Base-by-base conservation (phyloP, 768 basidiomycete genomes). In the Mycena filopes region DNA sequence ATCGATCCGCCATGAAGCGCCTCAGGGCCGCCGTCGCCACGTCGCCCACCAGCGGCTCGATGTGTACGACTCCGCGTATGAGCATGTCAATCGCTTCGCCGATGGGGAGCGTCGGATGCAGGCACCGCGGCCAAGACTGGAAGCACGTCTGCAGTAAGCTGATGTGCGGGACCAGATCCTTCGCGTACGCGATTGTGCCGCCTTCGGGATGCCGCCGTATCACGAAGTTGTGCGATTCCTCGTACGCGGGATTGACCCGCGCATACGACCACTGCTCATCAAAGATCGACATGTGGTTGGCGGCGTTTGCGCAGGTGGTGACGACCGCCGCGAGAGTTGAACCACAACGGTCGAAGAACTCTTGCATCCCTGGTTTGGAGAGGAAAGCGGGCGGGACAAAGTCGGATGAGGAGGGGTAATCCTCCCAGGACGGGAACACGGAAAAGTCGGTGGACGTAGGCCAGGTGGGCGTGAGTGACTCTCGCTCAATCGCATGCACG, bases 71-170 rank as follows among this genome's bases (percentile, higher is more conserved):
- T 2, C 92, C 93, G 36, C 88, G 86, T 48, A 96, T 81, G 26
- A 96, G 85, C 82, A 94, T 88, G 68, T 94, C 91, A 54, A 94
- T 82, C 0, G 89, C 86, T 45, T 91, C 89, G 13, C 82, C 73
- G 50, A 91, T 75, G 45, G 86, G 71, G 33, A 87, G 80, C 5
- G 84, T 80, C 3, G 83, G 77, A 71, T 89, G 87, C 45, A 95
- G 81, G 70, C 88, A 92, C 3, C 96, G 87, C 0, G 96, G 96
- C 89, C 95, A 92, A 7, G 92, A 86, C 64, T 91, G 89, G 75
- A 95, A 92, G 72, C 91, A 88, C 0, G 89, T 86, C 69, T 90
- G 87, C 5, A 96, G 82, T 36, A 96, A 81, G 55, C 81, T 85
- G 70, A 98, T 87, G 60, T 90, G 87, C 0, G 92, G 83, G 20